Conservation (phyloP, 2,329 filamentous ascomycete genomes). For the Nigrograna mackinnonii region DNA sequence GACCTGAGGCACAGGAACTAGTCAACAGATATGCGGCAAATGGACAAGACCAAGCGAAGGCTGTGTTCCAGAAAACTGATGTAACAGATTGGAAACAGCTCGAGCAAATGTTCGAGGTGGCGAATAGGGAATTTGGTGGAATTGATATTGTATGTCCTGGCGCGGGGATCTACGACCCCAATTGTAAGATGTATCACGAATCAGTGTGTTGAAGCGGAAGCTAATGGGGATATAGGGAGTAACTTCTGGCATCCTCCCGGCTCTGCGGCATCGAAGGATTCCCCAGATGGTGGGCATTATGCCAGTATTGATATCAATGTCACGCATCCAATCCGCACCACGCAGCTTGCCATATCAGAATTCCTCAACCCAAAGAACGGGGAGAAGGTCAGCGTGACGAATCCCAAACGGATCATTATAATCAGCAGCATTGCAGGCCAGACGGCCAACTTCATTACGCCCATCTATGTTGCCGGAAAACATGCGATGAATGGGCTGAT, state of each 20-base stretch:
- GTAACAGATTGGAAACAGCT: conserved; percentile 42
- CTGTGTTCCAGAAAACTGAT: conserved; percentile 50
- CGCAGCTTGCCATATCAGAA: conserved; percentile 51
- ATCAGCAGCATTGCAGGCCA: conserved; percentile 51
- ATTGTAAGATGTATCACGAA: conserved; percentile 27
- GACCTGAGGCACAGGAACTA: conserved; percentile 51
- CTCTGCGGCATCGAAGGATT: conserved; percentile 36
- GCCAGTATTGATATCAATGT: conserved; percentile 50
- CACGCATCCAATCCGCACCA: conserved; percentile 51
- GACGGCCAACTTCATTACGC: conserved; percentile 37
- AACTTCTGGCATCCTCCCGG: conserved; percentile 56
- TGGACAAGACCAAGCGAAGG: conserved; percentile 29
- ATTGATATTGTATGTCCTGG: conserved; percentile 54
- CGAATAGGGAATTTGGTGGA: conserved; percentile 31
- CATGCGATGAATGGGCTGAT: conserved; percentile 53
- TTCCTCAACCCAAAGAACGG: conserved; percentile 43
- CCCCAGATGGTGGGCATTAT: conserved; percentile 25
- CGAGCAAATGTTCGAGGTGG: conserved; percentile 33
- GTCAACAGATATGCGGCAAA: conserved; percentile 34
- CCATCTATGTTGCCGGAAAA: conserved; percentile 51
- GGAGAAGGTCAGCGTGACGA: conserved; percentile 39
- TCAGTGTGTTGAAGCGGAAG: not conserved
- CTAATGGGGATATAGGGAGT: conserved; percentile 14
- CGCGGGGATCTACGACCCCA: conserved; percentile 53
- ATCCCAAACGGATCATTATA: conserved; percentile 51